Conservation (phyloP, 2,329 filamentous ascomycete species). For the Neofusicoccum ribis region DNA sequence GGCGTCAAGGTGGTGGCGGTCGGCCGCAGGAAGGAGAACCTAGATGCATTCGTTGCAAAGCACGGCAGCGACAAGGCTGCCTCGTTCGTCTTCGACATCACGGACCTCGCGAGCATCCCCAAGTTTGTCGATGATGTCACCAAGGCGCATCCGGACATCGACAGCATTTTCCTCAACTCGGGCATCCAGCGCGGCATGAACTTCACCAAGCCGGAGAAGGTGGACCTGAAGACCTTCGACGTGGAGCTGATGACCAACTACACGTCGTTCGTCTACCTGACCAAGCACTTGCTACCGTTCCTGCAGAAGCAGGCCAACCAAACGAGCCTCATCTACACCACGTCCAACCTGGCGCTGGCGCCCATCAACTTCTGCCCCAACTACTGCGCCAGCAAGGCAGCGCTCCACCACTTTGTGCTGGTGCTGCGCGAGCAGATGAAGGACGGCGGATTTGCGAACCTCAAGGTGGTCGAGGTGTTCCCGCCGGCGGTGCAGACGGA, state of each 20-base stretch:
- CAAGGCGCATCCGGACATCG: conserved; percentile 50
- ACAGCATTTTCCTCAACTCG: conserved; percentile 55
- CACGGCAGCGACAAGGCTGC: conserved; percentile 50
- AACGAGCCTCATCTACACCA: conserved; percentile 49
- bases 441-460: conserved; percentile 43
- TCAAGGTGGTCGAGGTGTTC: conserved; percentile 58
- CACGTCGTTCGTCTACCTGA: conserved; percentile 50
- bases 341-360: conserved; percentile 52
- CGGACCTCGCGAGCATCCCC: conserved; percentile 49
- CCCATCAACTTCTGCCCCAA: conserved; percentile 51
- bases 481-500: conserved; percentile 60
- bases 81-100: conserved; percentile 52
- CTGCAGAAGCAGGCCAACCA: conserved; percentile 47
- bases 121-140: conserved; percentile 45
- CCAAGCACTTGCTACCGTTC: conserved; percentile 52
- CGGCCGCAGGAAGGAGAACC: conserved; percentile 53
- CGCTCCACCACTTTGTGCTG: conserved; percentile 56
- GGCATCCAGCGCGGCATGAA: conserved; percentile 55
- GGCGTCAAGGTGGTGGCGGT: conserved; percentile 51
- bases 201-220: conserved; percentile 49
- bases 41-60: conserved; percentile 49
- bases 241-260: conserved; percentile 55
- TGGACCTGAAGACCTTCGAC: conserved; percentile 47
- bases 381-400: conserved; percentile 59
- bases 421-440: conserved; percentile 53